Conservation (phyloP, 2,329 filamentous ascomycete species). For the Fusarium metavorans region DNA sequence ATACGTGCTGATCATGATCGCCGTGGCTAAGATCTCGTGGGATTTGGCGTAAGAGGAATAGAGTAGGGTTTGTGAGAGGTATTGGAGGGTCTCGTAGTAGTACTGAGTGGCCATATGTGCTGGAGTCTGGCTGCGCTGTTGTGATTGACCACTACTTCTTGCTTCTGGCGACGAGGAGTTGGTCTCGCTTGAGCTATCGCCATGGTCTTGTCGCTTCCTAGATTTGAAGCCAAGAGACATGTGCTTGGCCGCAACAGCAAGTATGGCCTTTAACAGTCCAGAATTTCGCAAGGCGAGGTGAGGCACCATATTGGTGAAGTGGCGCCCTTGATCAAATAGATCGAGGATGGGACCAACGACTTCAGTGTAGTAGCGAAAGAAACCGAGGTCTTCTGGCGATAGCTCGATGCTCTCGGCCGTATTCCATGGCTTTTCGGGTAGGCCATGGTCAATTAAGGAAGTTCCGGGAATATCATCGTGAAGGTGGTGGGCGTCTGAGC, state of each 20-base stretch:
- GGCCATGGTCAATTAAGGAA: background rate
- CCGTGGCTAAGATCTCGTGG: constrained; percentile 68
- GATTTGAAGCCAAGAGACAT: background rate
- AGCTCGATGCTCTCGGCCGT: background rate
- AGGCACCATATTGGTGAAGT: background rate
- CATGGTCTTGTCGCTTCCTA: background rate
- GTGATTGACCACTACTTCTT: background rate
- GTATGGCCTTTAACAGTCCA: constrained; percentile 23
- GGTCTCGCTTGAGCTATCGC: background rate
- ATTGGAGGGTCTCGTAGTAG: constrained; percentile 73
- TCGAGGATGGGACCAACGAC: background rate
- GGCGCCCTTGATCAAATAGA: background rate
- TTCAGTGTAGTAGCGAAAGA: background rate
- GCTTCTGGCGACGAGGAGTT: background rate
- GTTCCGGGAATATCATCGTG: background rate
- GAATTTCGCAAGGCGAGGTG: constrained; percentile 6
- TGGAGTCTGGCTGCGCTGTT: background rate
- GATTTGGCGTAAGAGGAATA: constrained; percentile 68
- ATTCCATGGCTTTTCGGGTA: background rate
- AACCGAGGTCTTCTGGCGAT: background rate
- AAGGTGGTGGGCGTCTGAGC: background rate
- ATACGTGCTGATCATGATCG: constrained; percentile 71
- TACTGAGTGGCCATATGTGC: constrained; percentile 53
- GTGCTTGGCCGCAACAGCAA: constrained; percentile 21
- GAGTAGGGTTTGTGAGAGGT: constrained; percentile 68